Base-by-base conservation (phyloP, 1,139 yeast genomes). In the Hyphopichia fennica region DNA sequence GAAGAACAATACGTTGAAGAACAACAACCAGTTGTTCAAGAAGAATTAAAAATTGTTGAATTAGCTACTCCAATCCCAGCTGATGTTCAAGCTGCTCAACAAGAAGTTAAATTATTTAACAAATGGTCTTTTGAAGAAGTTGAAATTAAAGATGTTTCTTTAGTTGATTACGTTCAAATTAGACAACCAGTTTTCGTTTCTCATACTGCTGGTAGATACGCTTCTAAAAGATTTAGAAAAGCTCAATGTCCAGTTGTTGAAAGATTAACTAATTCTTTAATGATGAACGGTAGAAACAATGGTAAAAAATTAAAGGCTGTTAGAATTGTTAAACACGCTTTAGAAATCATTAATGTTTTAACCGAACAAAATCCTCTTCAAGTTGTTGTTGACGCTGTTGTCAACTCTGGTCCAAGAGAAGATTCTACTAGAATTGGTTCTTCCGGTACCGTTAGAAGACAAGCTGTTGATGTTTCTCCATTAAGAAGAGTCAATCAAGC, bases 201-300 rank as follows among this genome's bases (percentile, higher is more conserved):
- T 65, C 99, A 95, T 95, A 90, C 98, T 65, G 97, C 99, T 64
- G 99, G 99, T 75, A 91, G 97, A 80, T 95, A 91, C 82, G 99
- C 98, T 69, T 76, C 90, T 79, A 93, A 93, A 89, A 91, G 99
- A 81, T 95, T 95, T 88, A 91, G 98, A 87, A 95, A 95, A 87
- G 95, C 99, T 61, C 98, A 93, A 84, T 91, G 97, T 82, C 99
- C 99, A 69, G 85, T 95, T 73, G 77, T 95, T 64, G 99, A 95
- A 85, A 93, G 99, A 85, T 84, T 95, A 75, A 91, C 99, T 80
- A 93, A 93, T 93, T 87, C 99, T 57, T 83, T 95, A 72, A 95
- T 95, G 99, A 95, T 95, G 99, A 90, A 95, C 86, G 99, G 99
- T 82, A 93, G 99, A 84, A 95, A 95, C 95, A 95, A 95, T 86